Evolutionary conservation across 2,329 filamentous ascomycete species (phyloP).

Genomic region (Apiospora arundinis): DNA sequence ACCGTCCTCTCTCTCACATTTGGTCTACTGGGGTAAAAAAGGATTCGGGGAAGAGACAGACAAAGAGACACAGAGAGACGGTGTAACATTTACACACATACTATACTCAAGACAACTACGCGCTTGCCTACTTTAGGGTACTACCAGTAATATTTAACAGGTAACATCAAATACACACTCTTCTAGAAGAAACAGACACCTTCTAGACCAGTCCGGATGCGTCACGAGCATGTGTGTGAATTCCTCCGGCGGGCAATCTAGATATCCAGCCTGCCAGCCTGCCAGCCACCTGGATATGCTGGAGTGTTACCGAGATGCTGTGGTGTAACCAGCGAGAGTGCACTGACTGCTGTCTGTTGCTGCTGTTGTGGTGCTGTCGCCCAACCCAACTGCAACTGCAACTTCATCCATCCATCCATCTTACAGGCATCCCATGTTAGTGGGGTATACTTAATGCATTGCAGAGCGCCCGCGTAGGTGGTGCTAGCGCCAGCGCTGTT

Average conservation of each 20-base stretch:
- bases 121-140: slow-evolving; percentile 17
- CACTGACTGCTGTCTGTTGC: background rate
- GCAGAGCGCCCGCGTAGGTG: background rate
- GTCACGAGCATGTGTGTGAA: slow-evolving; percentile 7
- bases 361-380: background rate
- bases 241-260: background rate
- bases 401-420: too few species aligned
- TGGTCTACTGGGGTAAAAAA: background rate
- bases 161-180: background rate
- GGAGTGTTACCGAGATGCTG: slow-evolving; percentile 1
- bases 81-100: background rate
- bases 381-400: background rate
- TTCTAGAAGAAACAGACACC: background rate
- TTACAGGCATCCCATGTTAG: background rate
- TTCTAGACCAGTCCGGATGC: slow-evolving; percentile 6
- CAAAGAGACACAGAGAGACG: background rate
- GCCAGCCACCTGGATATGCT: background rate
- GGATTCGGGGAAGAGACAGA: background rate
- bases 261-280: too few species aligned
- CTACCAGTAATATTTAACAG: slow-evolving; percentile 19
- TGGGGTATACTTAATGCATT: background rate
- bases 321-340: background rate
- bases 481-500: background rate
- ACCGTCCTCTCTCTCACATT: background rate
- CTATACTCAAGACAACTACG: slow-evolving; percentile 8